phyloP scores from a whole-genome alignment of 176 grass and related monocot genomes.

The Eragrostis nindensis region DNA sequence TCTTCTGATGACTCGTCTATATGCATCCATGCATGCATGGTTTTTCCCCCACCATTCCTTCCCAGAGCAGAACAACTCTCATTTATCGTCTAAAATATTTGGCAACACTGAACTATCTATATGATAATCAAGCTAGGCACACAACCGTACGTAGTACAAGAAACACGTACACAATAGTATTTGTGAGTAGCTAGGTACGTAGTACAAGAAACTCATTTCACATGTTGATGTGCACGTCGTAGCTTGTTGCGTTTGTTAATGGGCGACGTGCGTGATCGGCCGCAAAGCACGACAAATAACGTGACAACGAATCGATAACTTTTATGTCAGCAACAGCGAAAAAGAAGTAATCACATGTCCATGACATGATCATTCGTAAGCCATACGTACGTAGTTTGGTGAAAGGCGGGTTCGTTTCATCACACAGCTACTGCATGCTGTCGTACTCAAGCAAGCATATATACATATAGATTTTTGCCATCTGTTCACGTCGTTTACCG shows the following conservation, averaged over 20 bases:
- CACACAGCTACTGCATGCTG: background rate
- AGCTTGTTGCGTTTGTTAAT: constrained; percentile 2
- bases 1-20: too few relatives aligned
- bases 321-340: background rate
- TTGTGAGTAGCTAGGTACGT: background rate
- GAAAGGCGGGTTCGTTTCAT: background rate
- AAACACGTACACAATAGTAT: constrained; percentile 4
- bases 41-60: too few relatives aligned
- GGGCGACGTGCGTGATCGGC: background rate
- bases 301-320: constrained; percentile 16
- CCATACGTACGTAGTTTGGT: background rate
- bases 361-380: constrained; percentile 13
- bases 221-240: background rate
- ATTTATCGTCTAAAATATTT: background rate
- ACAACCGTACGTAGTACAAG: background rate
- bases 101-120: background rate
- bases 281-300: constrained; percentile 20
- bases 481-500: background rate
- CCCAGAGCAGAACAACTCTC: background rate
- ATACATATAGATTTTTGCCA: background rate
- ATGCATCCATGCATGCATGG: background rate
- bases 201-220: background rate
- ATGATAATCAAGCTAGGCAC: background rate
- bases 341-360: background rate
- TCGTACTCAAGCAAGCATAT: background rate